Evolutionary conservation across 169 alveolate species (phyloP).

Genomic region (Gregarina niphandrodes): DNA sequence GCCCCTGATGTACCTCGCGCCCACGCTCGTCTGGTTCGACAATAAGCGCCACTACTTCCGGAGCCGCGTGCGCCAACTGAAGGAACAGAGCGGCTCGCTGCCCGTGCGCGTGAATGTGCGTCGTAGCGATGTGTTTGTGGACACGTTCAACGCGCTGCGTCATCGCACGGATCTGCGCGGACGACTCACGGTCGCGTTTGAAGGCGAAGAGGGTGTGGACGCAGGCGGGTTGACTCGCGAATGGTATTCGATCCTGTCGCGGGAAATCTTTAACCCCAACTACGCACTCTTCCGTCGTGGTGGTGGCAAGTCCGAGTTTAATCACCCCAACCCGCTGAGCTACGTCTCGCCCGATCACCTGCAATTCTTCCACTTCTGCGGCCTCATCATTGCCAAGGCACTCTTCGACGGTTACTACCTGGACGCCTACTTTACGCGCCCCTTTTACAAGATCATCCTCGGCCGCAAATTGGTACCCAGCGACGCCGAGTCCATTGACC

Average conservation of each 20-base stretch:
- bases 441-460: constrained; percentile 86
- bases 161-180: constrained; percentile 13
- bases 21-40: constrained; percentile 80
- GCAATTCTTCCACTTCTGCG: constrained; percentile 85
- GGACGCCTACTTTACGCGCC: constrained; percentile 89
- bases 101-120: constrained; percentile 60
- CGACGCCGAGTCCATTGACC: constrained; percentile 94
- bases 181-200: constrained; percentile 61
- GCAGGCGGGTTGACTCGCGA: constrained; percentile 98
- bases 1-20: constrained; percentile 30
- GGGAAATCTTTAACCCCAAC: constrained; percentile 92
- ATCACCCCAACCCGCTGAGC: constrained; percentile 82
- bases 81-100: constrained; percentile 26
- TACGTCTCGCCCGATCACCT: constrained; percentile 76
- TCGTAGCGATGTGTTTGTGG: constrained; percentile 75
- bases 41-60: constrained; percentile 79
- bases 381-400: constrained; percentile 93
- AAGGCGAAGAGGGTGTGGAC: constrained; percentile 94
- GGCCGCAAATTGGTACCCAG: constrained; percentile 73
- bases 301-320: constrained; percentile 62
- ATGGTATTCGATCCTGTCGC: constrained; percentile 81
- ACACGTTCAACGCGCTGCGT: constrained; percentile 66
- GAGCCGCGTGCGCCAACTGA: constrained; percentile 46
- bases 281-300: constrained; percentile 75
- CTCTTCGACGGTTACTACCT: constrained; percentile 76